Percentiles rank a stretch among this genome's conserved stretches.
phyloP scores from a whole-genome alignment of 2,329 filamentous ascomycete species.

The Apiospora pterosperma region DNA sequence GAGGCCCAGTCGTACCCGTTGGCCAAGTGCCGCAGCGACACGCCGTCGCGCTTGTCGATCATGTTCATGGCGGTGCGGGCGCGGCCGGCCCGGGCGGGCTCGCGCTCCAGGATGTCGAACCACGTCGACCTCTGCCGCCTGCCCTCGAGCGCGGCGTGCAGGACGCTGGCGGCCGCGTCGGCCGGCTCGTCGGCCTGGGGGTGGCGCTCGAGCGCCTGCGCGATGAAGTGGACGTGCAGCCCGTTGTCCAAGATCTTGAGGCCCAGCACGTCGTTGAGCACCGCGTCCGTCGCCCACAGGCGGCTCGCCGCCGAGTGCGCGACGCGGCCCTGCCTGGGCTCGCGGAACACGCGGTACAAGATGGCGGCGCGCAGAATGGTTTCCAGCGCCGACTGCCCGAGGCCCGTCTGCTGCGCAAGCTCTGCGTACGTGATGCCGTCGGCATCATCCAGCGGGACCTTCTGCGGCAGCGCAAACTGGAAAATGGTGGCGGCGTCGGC shows the following conservation, averaged over 20 bases:
- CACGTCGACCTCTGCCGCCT: conserved; percentile 8
- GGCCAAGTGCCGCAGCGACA: conserved; percentile 14
- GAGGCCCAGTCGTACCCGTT: conserved; percentile 15
- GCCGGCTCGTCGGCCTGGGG: neutral
- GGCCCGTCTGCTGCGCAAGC: conserved; percentile 12
- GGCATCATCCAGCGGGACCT: conserved; percentile 15
- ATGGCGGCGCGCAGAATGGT: conserved; percentile 17
- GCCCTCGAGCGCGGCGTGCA: neutral
- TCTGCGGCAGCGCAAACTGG: conserved; percentile 17
- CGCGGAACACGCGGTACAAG: conserved; percentile 19
- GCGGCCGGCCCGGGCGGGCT: conserved; percentile 12
- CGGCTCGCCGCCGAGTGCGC: conserved; percentile 17
- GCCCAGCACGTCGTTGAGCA: conserved; percentile 10
- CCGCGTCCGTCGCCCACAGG: conserved; percentile 17
- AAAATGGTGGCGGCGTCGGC: neutral
- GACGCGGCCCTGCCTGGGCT: conserved; percentile 16
- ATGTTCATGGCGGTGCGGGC: conserved; percentile 17
- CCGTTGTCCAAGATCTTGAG: conserved; percentile 4
- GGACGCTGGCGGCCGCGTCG: neutral
- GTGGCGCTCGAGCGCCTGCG: conserved; percentile 1
- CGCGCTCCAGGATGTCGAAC: conserved; percentile 14
- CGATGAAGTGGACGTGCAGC: neutral
- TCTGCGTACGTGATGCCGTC: conserved; percentile 15
- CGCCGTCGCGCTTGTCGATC: conserved; percentile 17
- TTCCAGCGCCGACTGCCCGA: conserved; percentile 14